Percentiles rank a stretch among this genome's conserved stretches.
Evolutionary conservation across 345 rosid species (phyloP).

Genomic region (Streptanthus diversifolius): DNA sequence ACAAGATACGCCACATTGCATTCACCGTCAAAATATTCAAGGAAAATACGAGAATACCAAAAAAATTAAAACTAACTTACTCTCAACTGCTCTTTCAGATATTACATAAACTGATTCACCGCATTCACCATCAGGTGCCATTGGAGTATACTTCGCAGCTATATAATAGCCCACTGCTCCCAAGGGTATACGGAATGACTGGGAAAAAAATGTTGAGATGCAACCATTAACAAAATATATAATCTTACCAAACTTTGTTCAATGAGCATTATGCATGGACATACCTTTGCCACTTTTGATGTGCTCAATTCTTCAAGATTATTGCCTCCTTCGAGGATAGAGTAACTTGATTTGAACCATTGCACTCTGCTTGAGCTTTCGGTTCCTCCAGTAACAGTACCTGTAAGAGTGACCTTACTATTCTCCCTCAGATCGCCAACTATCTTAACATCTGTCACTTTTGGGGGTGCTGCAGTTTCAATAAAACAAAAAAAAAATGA

Average conservation of each 20-base stretch:
- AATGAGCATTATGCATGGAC: constrained; percentile 8
- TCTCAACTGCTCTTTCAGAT: constrained; percentile 69
- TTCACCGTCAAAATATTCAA: not conserved
- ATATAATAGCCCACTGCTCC: constrained; percentile 86
- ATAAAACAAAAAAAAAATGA: not conserved
- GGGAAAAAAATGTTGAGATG: constrained; percentile 21
- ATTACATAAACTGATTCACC: constrained; percentile 80
- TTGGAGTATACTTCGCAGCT: constrained; percentile 86
- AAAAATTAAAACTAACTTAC: constrained; percentile 46
- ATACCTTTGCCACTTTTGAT: constrained; percentile 87
- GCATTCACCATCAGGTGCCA: constrained; percentile 76
- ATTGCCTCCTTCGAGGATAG: constrained; percentile 50
- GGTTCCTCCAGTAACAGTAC: constrained; percentile 81
- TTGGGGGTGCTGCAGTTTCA: constrained; percentile 79
- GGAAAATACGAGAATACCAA: not conserved
- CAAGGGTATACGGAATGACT: constrained; percentile 93
- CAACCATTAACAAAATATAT: constrained; percentile 9
- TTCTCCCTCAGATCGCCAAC: constrained; percentile 84
- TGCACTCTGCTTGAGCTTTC: constrained; percentile 96
- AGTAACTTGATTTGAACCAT: constrained; percentile 75
- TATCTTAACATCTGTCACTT: constrained; percentile 78
- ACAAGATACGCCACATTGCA: not conserved
- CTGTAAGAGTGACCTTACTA: constrained; percentile 79
- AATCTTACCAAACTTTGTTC: not conserved
- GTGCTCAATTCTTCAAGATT: constrained; percentile 79